phyloP scores from a whole-genome alignment of 192 early-diverging fungal genomes.

The Physocladia obscura region DNA sequence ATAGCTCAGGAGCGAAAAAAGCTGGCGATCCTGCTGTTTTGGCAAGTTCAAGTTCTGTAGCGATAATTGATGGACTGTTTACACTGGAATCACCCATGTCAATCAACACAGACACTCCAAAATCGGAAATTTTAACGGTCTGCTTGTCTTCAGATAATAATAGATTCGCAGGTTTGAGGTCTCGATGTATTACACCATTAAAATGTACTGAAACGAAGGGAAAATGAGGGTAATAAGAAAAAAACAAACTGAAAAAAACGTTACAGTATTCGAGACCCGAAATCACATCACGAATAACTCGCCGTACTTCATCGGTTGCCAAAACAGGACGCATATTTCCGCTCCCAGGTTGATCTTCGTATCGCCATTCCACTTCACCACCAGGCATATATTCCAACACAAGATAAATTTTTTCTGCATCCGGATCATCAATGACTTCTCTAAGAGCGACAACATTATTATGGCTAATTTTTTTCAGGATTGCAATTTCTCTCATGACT shows the following conservation, averaged over 20 bases:
- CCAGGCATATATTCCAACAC: constrained; percentile 90
- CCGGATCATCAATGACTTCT: constrained; percentile 95
- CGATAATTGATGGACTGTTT: constrained; percentile 40
- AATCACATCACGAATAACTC: constrained; percentile 87
- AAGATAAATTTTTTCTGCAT: constrained; percentile 87
- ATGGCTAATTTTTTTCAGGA: constrained; percentile 92
- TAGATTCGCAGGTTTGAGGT: constrained; percentile 97
- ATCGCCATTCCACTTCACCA: constrained; percentile 88
- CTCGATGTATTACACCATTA: constrained; percentile 94
- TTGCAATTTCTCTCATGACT: constrained; percentile 92
- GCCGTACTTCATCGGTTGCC: constrained; percentile 60
- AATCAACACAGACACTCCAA: constrained; percentile 92
- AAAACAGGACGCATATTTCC: constrained; percentile 72
- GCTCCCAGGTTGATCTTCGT: constrained; percentile 34
- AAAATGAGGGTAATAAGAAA: constrained; percentile 14
- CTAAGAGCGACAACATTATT: constrained; percentile 85
- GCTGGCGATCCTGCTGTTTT: constrained; percentile 95
- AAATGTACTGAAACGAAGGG: constrained; percentile 69
- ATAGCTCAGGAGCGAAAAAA: constrained; percentile 98
- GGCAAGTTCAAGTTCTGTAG: constrained; percentile 75
- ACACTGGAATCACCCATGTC: constrained; percentile 12
- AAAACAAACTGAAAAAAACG: constrained; percentile 31
- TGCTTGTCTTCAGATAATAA: constrained; percentile 66
- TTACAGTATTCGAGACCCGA: constrained; percentile 88
- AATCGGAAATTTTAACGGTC: constrained; percentile 94